Evolutionary conservation across 352 stramenopile genomes (phyloP).

Genomic region (Phytophthora cryptogea): DNA sequence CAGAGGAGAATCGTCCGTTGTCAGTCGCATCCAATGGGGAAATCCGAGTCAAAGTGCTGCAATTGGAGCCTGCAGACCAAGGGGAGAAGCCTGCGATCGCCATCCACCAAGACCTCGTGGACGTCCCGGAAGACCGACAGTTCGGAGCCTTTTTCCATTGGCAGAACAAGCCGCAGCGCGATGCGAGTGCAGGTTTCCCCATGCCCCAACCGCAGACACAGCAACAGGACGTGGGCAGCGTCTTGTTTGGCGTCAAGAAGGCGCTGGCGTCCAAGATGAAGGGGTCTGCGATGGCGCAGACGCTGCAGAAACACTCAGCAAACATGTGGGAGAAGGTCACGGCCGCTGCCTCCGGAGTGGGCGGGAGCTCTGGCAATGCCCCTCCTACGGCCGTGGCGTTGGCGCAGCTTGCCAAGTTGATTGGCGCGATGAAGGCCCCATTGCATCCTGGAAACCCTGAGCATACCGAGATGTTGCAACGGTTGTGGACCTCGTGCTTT

Average conservation of each 20-base stretch:
- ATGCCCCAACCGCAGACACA: conserved; percentile 26
- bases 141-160: conserved; percentile 70
- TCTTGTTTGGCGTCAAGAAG: conserved; percentile 81
- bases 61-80: conserved; percentile 41
- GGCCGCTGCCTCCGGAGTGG: conserved; percentile 25
- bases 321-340: conserved; percentile 82
- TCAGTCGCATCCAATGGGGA: conserved; percentile 43
- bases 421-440: conserved; percentile 63
- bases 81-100: conserved; percentile 7
- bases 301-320: conserved; percentile 72
- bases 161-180: conserved; percentile 31
- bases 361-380: conserved; percentile 29
- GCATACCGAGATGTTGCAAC: conserved; percentile 67
- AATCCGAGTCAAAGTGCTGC: conserved; percentile 78
- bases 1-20: conserved; percentile 48
- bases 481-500: conserved; percentile 75
- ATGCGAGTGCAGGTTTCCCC: conserved; percentile 6
- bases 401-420: conserved; percentile 68
- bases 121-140: conserved; percentile 67
- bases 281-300: conserved; percentile 66
- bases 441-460: conserved; percentile 67
- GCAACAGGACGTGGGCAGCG: conserved; percentile 55
- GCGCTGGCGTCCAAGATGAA: conserved; percentile 84
- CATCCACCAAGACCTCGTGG: conserved; percentile 39
- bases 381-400: conserved; percentile 65